Percentiles rank a stretch among this genome's conserved stretches.
These are phyloP conservation scores for Amphicarpaea edgeworthii DNA, from an alignment of 306 rosid species.

Conservation along the genomic window DNA sequence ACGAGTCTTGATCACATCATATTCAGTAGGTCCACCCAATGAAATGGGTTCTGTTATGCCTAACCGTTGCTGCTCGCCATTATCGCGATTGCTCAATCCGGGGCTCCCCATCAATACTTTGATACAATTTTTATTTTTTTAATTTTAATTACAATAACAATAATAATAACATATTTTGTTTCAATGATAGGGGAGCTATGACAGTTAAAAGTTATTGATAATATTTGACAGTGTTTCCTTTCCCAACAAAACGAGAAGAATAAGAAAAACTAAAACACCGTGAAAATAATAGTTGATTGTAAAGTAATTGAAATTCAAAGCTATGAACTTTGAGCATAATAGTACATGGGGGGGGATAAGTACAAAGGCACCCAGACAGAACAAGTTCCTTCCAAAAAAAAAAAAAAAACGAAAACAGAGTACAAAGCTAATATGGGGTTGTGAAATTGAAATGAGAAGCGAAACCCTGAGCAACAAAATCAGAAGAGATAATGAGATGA, in stretches of 20 bases:
- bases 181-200: conserved; percentile 39
- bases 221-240: conserved; percentile 35
- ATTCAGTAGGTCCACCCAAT: conserved; percentile 81
- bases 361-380: conserved; percentile 44
- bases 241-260: conserved; percentile 34
- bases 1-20: conserved; percentile 70
- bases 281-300: conserved; percentile 54
- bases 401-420: conserved; percentile 4
- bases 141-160: neutral
- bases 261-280: neutral
- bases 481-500: neutral
- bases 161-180: conserved; percentile 8
- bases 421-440: conserved; percentile 45
- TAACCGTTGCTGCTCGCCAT: conserved; percentile 70
- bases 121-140: conserved; percentile 20
- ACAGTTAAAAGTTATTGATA: conserved; percentile 28
- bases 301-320: conserved; percentile 46
- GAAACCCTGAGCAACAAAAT: conserved; percentile 44
- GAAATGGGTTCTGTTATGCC: conserved; percentile 95
- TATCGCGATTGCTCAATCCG: conserved; percentile 62
- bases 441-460: conserved; percentile 35
- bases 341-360: neutral
- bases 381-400: neutral
- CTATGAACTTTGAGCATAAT: conserved; percentile 42
- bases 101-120: conserved; percentile 67